Percentiles rank a stretch among this genome's conserved stretches.
Conservation (phyloP, 768 basidiomycete genomes). For the Paxillus involutus region DNA sequence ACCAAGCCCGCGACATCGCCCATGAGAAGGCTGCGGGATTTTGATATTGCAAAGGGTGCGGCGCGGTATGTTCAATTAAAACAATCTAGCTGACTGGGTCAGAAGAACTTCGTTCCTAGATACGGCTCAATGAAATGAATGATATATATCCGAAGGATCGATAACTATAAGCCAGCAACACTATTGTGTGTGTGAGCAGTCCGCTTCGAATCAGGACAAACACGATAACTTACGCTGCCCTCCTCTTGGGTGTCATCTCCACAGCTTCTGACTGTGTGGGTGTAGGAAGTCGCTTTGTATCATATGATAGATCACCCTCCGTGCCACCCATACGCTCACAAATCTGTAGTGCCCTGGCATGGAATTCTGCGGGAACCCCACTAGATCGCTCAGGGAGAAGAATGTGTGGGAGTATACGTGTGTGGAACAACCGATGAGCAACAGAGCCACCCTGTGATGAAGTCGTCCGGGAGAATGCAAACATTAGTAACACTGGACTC, state of each 20-base stretch:
- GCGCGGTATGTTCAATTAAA: conserved; percentile 8
- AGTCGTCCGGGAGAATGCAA: neutral
- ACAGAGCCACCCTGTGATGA: conserved; percentile 31
- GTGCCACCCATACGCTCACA: conserved; percentile 33
- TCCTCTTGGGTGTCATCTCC: conserved; percentile 14
- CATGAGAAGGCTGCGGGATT: neutral
- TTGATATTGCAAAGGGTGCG: neutral
- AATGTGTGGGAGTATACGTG: conserved; percentile 34
- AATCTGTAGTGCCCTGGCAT: conserved; percentile 21
- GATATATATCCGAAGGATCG: neutral
- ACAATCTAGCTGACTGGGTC: conserved; percentile 1
- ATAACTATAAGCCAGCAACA: conserved; percentile 14
- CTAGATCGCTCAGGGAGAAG: conserved; percentile 25
- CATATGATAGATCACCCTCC: conserved; percentile 18
- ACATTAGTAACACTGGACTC: neutral
- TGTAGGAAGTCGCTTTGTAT: neutral
- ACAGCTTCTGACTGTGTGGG: conserved; percentile 5
- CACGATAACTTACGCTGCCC: conserved; percentile 21
- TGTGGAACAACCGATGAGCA: conserved; percentile 34
- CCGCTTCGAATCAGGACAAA: neutral
- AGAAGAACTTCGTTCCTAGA: conserved; percentile 4
- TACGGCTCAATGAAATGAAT: conserved; percentile 2
- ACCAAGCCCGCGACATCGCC: neutral
- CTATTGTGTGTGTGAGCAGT: conserved; percentile 9
- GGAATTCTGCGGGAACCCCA: conserved; percentile 32